Conservation (phyloP, 106 monocot species). For the Apostasia ramifera region DNA sequence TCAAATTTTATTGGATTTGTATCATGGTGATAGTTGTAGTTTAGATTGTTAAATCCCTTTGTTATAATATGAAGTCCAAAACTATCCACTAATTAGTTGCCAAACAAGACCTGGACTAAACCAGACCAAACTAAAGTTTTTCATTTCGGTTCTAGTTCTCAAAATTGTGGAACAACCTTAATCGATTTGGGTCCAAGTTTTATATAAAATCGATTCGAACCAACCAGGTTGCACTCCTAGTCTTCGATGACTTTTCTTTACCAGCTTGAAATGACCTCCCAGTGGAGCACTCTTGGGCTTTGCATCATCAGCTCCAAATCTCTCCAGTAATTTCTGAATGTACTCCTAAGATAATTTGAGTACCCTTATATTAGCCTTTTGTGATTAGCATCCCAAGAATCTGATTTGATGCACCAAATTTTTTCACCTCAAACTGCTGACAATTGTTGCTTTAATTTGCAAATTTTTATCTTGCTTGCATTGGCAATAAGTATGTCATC, state of each 20-base stretch:
- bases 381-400: background rate
- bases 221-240: too few species aligned
- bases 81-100: too few species aligned
- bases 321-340: background rate
- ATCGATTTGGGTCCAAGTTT: too few species aligned
- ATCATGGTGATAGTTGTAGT: too few species aligned
- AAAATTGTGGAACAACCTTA: too few species aligned
- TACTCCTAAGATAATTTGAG: background rate
- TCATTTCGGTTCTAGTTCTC: too few species aligned
- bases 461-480: background rate
- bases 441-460: background rate
- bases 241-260: background rate
- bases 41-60: too few species aligned
- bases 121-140: too few species aligned
- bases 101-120: too few species aligned
- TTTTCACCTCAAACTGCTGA: background rate
- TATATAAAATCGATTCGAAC: too few species aligned
- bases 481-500: background rate
- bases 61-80: too few species aligned
- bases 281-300: background rate
- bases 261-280: background rate
- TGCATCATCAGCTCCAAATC: background rate
- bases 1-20: too few species aligned
- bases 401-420: background rate
- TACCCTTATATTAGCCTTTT: background rate